These are phyloP conservation scores for Xylariaceae sp. DNA, from an alignment of 2,329 filamentous ascomycete species.

Conservation along the genomic window DNA sequence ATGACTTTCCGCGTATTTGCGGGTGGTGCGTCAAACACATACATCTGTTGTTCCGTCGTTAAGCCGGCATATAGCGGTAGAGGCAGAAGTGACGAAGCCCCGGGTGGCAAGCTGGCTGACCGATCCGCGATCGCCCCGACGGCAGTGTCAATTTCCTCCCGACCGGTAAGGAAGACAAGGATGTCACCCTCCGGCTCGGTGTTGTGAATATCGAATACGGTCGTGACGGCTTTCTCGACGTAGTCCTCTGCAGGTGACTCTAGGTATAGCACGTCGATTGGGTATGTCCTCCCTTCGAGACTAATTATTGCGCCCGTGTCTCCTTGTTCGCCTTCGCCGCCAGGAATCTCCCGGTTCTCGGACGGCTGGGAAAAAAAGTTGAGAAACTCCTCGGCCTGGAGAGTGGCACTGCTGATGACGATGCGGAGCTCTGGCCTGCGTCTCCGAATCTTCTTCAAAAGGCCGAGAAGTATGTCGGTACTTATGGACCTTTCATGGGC, in stretches of 20 bases:
- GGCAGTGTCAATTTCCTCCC: conserved; percentile 83
- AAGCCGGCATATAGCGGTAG: conserved; percentile 86
- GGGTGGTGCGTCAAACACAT: conserved; percentile 80
- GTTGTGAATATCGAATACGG: conserved; percentile 81
- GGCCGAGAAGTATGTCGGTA: conserved; percentile 82
- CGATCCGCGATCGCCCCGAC: conserved; percentile 76
- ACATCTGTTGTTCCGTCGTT: conserved; percentile 87
- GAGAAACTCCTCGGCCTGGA: conserved; percentile 83
- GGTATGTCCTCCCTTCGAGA: conserved; percentile 80
- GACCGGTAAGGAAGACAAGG: conserved; percentile 83
- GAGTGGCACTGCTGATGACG: conserved; percentile 86
- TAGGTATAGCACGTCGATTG: conserved; percentile 80
- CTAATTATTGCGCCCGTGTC: conserved; percentile 62
- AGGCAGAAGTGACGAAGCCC: conserved; percentile 56
- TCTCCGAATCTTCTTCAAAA: conserved; percentile 84
- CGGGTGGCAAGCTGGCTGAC: conserved; percentile 55
- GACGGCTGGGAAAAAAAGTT: conserved; percentile 60
- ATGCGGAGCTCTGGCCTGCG: conserved; percentile 77
- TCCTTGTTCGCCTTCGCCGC: conserved; percentile 21
- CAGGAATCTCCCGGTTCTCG: conserved; percentile 32
- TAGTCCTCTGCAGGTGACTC: conserved; percentile 79
- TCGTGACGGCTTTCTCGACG: conserved; percentile 73
- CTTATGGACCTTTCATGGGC: conserved; percentile 91
- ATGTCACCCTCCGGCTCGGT: conserved; percentile 81
- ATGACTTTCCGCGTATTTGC: conserved; percentile 86